A percentile compares a stretch with the other conserved stretches of the same genome.
Conservation (phyloP, 352 stramenopile genomes). For the Phytopythium sindhum region DNA sequence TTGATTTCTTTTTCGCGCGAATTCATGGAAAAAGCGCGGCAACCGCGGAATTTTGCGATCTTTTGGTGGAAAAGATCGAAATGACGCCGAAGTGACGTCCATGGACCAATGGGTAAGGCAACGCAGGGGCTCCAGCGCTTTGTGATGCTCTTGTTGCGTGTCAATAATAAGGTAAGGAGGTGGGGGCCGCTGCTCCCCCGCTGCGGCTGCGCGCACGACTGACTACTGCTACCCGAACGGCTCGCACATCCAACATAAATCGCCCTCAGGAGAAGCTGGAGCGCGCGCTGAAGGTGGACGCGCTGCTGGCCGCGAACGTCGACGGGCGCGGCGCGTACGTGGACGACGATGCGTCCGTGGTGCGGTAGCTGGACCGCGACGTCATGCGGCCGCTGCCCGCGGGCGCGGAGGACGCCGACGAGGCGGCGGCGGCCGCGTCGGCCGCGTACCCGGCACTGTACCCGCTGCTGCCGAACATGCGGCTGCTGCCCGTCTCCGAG, state of each 20-base stretch:
- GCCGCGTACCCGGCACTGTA: not conserved
- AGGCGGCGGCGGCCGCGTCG: not conserved
- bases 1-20: too few relatives aligned
- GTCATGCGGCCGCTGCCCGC: not conserved
- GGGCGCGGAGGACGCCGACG: not conserved
- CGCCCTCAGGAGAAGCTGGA: constrained; percentile 1
- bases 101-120: too few relatives aligned
- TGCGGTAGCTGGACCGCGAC: not conserved
- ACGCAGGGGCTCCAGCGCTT: too few relatives aligned
- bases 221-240: constrained; percentile 2
- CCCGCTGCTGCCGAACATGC: constrained; percentile 5
- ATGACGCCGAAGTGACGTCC: too few relatives aligned
- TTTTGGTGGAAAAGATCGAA: too few relatives aligned
- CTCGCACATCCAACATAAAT: not conserved
- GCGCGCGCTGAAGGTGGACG: not conserved
- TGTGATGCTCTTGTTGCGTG: not conserved
- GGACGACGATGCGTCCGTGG: not conserved
- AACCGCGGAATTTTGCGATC: too few relatives aligned
- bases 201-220: not conserved
- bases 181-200: too few relatives aligned
- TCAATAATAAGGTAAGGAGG: constrained; percentile 3
- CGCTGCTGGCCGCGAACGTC: constrained; percentile 9
- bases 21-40: too few relatives aligned
- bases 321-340: not conserved
- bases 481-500: constrained; percentile 36